phyloP scores from a whole-genome alignment of 78 protist species.

The Mantamonas sphyraenae region DNA sequence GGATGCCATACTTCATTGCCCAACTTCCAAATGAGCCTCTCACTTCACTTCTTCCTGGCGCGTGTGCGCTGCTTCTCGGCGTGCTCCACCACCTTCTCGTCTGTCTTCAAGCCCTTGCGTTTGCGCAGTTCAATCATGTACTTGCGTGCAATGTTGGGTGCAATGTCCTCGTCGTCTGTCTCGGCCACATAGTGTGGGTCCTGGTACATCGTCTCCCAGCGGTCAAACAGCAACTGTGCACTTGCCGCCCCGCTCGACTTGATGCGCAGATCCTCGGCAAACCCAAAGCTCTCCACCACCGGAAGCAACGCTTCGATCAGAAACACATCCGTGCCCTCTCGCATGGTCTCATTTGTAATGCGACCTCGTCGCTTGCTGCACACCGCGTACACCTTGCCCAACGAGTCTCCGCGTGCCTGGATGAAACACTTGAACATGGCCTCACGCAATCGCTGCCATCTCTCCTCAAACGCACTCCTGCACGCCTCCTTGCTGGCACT shows the following conservation, averaged over 20 bases:
- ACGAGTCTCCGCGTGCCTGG: conserved; percentile 30
- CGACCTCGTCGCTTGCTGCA: conserved; percentile 63
- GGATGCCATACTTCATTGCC: too few relatives aligned
- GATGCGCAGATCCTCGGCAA: conserved; percentile 65
- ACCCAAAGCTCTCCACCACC: conserved; percentile 83
- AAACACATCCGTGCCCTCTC: conserved; percentile 77
- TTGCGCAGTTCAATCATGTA: conserved; percentile 63
- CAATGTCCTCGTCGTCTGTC: conserved; percentile 82
- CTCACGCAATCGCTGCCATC: conserved; percentile 68
- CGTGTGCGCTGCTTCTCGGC: conserved; percentile 91
- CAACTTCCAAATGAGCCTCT: too few relatives aligned
- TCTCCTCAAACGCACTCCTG: conserved; percentile 23
- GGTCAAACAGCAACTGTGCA: conserved; percentile 74
- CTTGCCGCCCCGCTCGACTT: conserved; percentile 83
- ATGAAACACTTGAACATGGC: conserved; percentile 79
- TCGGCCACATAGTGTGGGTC: conserved; percentile 85
- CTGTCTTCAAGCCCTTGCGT: conserved; percentile 82
- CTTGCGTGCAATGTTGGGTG: conserved; percentile 71
- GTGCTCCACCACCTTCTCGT: conserved; percentile 76
- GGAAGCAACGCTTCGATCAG: conserved; percentile 70
- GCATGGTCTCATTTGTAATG: conserved; percentile 67
- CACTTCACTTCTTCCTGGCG: conserved; percentile 64
- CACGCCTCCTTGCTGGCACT: conserved; percentile 66
- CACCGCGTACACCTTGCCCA: conserved; percentile 87
- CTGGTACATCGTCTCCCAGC: conserved; percentile 53